These are phyloP conservation scores for Mycotypha africana DNA, from an alignment of 371 early-diverging fungal genomes.

Conservation along the genomic window DNA sequence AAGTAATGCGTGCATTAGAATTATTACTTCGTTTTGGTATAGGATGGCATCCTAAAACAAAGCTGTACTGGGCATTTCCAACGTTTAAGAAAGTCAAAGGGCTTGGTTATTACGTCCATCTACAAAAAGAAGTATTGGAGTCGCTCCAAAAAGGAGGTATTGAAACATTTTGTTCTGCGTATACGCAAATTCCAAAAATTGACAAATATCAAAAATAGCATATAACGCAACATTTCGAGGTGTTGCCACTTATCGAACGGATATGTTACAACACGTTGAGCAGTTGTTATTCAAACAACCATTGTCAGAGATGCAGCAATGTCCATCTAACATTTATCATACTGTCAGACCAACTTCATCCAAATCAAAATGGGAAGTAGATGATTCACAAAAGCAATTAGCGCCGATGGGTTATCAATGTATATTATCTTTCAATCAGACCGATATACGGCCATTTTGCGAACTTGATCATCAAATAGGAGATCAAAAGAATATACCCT, in stretches of 20 bases:
- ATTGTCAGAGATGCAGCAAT: neutral
- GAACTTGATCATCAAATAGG: neutral
- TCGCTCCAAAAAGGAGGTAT: constrained; percentile 4
- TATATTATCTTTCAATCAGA: constrained; percentile 5
- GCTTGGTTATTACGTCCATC: constrained; percentile 13
- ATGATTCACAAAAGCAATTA: neutral
- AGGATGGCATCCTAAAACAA: constrained; percentile 15
- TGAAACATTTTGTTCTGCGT: no score
- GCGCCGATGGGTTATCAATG: constrained; percentile 12
- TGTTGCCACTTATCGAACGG: neutral
- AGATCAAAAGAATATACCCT: constrained; percentile 12
- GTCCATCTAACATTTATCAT: no score
- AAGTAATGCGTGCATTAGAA: neutral
- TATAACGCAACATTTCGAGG: neutral
- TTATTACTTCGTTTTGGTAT: constrained; percentile 15
- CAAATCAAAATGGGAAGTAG: no score
- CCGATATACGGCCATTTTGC: neutral
- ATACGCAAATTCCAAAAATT: no score
- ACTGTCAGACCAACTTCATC: no score
- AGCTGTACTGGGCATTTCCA: constrained; percentile 15
- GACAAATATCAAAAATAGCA: no score
- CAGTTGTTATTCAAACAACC: constrained; percentile 3
- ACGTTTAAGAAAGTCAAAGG: constrained; percentile 1
- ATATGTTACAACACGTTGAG: constrained; percentile 12
- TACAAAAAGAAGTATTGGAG: constrained; percentile 4